phyloP scores from a whole-genome alignment of 2,329 filamentous ascomycete genomes.

The Ilyonectria mors-panacis region DNA sequence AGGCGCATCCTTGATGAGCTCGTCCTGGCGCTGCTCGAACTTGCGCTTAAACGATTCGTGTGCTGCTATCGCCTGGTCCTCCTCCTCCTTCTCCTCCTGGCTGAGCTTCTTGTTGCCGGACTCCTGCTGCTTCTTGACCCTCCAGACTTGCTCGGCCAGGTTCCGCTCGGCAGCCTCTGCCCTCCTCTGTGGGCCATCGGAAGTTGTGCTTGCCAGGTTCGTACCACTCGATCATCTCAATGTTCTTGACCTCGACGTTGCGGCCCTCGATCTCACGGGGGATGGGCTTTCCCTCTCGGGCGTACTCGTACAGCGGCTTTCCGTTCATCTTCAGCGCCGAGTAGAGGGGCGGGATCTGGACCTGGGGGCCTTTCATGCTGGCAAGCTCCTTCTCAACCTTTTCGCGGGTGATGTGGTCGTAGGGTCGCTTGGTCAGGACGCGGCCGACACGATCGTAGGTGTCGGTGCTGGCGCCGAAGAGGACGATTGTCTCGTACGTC shows the following conservation, averaged over 20 bases:
- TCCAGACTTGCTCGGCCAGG: conserved; percentile 81
- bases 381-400: conserved; percentile 83
- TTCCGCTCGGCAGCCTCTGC: conserved; percentile 81
- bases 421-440: conserved; percentile 80
- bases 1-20: conserved; percentile 67
- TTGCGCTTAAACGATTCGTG: conserved; percentile 72
- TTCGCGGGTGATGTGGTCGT: conserved; percentile 85
- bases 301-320: conserved; percentile 96
- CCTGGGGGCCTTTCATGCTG: conserved; percentile 84
- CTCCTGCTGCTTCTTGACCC: conserved; percentile 71
- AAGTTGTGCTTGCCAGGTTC: conserved; percentile 86
- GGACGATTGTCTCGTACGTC: conserved; percentile 88
- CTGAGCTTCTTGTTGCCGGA: conserved; percentile 64
- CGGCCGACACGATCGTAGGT: conserved; percentile 92
- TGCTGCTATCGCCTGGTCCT: conserved; percentile 68
- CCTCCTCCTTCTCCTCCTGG: conserved; percentile 69
- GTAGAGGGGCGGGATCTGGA: conserved; percentile 93
- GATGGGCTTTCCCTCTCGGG: conserved; percentile 87
- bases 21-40: conserved; percentile 71
- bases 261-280: conserved; percentile 87
- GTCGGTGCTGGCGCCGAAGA: conserved; percentile 94
- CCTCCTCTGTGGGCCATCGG: conserved; percentile 85
- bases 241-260: conserved; percentile 81
- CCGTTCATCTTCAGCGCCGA: conserved; percentile 94
- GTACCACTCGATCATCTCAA: conserved; percentile 88